phyloP scores from a whole-genome alignment of 1,284 basidiomycete species.

The Ustilago hordei region DNA sequence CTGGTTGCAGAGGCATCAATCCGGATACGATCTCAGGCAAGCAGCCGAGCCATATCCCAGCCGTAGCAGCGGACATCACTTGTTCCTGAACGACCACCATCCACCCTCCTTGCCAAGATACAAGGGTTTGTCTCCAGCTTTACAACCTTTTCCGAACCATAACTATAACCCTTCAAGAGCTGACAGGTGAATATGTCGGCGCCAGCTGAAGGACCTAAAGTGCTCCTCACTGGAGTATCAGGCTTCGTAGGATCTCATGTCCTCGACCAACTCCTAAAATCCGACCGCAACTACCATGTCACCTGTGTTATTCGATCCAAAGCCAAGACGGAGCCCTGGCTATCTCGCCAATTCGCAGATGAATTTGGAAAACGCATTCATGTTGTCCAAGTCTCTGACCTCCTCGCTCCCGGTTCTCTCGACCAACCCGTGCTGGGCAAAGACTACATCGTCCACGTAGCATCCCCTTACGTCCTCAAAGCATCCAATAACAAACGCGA shows the following conservation, averaged over 20 bases:
- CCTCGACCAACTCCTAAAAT: slow-evolving; percentile 41
- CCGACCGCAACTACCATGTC: slow-evolving; percentile 39
- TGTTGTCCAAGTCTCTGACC: slow-evolving; percentile 31
- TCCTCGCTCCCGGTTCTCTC: slow-evolving; percentile 31
- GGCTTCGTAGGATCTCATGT: slow-evolving; percentile 53
- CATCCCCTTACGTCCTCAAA: slow-evolving; percentile 40
- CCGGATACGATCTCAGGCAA: background rate
- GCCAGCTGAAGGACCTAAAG: slow-evolving; percentile 10
- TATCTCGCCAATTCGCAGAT: slow-evolving; percentile 29
- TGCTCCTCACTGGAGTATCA: slow-evolving; percentile 49
- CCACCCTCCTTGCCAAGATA: background rate
- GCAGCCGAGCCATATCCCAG: background rate
- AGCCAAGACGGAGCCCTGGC: slow-evolving; percentile 46
- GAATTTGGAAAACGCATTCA: slow-evolving; percentile 21
- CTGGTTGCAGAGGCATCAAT: background rate
- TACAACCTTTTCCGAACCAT: background rate
- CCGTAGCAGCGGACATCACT: no score
- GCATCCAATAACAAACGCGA: slow-evolving; percentile 40
- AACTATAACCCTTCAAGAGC: background rate
- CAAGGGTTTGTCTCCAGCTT: background rate
- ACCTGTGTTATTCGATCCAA: slow-evolving; percentile 44
- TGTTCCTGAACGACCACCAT: background rate
- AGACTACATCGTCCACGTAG: slow-evolving; percentile 50
- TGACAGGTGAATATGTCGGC: slow-evolving; percentile 15
- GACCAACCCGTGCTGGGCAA: slow-evolving; percentile 32